Evolutionary conservation across 805 yeast genomes (phyloP), one percentile per base, ranked within the genome.

Genomic region (Pichia cabralensis): DNA sequence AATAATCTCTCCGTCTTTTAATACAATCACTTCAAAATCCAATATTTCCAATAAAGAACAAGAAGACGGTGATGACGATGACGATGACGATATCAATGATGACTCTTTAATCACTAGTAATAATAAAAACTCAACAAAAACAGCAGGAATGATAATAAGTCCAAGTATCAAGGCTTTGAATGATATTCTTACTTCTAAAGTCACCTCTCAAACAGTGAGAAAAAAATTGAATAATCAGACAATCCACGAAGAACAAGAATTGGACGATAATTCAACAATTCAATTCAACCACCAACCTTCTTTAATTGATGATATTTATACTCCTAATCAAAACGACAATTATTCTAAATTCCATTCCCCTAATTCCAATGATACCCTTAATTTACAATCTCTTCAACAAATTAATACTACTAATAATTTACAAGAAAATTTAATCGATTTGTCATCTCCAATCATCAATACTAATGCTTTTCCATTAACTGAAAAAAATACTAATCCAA

Each of bases 161-260:
- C 65, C 65, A 18, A 58, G 63, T 38, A 44, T 60, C 25, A 56
- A 52, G 35, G 57, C 59, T 5, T 38, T 60, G 23, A 56, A 53
- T 30, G 55, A 49, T 25, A 53, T 60, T 15, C 39, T 58, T 18
- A 55, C 52, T 22, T 41, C 43, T 21, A 58, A 56, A 33, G 43
- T 49, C 9, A 30, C 4, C 9, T 24, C 35, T 22, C 20, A 26
- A 15, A 21, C 26, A 5, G 16, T 35, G 6, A 45, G 43, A 7
- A 38, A 12, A 24, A 12, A 15, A 24, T 24, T 24, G 6, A 24
- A 15, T n/a, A 24, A 24, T 13, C 6, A 3, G n/a, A 24, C 26
- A 13, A 24, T 24, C 7, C n/a, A 9, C 5, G 26, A 24, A 24
- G 26, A 24, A 24, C 15, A 36, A 3, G 43, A 42, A 11, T 34